A percentile compares a stretch with the other conserved stretches of the same genome.
phyloP scores from a whole-genome alignment of 2,329 filamentous ascomycete genomes.

The Orbilia javanica region DNA sequence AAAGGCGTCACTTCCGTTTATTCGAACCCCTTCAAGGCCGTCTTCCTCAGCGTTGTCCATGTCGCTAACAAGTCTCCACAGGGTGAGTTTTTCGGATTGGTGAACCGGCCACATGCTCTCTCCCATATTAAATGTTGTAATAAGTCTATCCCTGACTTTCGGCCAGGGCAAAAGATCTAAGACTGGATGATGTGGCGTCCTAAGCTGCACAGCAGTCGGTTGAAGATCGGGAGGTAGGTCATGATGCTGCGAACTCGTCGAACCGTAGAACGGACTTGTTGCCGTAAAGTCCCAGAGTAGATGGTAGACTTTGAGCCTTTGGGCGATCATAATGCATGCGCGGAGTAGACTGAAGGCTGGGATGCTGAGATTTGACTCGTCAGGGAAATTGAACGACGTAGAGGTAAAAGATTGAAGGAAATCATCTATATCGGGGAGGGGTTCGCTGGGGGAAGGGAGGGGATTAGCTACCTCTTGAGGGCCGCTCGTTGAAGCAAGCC shows the following conservation, averaged over 20 bases:
- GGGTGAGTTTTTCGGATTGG: conserved; percentile 41
- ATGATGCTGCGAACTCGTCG: conserved; percentile 53
- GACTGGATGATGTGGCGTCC: conserved; percentile 38
- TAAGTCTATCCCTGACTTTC: conserved; percentile 49
- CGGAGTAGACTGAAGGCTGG: conserved; percentile 52
- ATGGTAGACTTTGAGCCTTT: conserved; percentile 54
- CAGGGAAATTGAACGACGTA: conserved; percentile 55
- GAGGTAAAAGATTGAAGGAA: conserved; percentile 44
- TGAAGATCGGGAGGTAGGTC: conserved; percentile 35
- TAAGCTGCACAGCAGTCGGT: conserved; percentile 31
- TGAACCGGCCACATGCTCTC: conserved; percentile 47
- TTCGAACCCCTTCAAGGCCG: conserved; percentile 39
- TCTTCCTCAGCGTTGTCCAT: conserved; percentile 55
- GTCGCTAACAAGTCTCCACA: conserved; percentile 41
- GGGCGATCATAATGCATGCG: conserved; percentile 51
- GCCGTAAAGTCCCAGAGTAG: conserved; percentile 55
- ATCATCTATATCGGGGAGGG: conserved; percentile 46
- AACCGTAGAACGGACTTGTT: conserved; percentile 57
- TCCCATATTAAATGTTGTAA: conserved; percentile 37
- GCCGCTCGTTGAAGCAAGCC: conserved; percentile 43
- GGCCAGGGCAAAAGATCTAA: conserved; percentile 42
- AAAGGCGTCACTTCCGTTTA: conserved; percentile 39
- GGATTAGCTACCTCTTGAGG: conserved; percentile 52
- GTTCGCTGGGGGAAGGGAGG: conserved; percentile 27
- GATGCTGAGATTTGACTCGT: conserved; percentile 55